Evolutionary conservation across 305 asterid genomes (phyloP).

Genomic region (Andrographis paniculata): DNA sequence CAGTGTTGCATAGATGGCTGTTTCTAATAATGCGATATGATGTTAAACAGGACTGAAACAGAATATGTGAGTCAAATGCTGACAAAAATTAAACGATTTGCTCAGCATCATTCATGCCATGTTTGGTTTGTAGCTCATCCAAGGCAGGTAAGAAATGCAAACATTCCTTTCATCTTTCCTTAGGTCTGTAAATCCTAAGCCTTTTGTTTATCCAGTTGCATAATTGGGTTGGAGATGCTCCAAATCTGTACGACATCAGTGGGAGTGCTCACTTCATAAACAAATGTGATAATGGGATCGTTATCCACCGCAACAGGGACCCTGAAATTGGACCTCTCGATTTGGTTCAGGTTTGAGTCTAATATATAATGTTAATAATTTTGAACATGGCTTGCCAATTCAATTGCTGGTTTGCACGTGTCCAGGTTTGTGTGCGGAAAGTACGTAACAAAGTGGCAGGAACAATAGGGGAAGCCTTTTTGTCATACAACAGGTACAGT

Average conservation of each 20-base stretch:
- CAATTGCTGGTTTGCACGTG: not conserved
- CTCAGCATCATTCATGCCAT: slow-evolving; percentile 91
- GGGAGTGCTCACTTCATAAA: slow-evolving; percentile 98
- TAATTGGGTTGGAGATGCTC: slow-evolving; percentile 81
- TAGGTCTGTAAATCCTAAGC: slow-evolving; percentile 17
- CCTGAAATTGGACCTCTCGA: slow-evolving; percentile 77
- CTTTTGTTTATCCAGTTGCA: slow-evolving; percentile 51
- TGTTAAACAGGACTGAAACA: slow-evolving; percentile 75
- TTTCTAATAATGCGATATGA: not conserved
- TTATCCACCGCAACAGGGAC: slow-evolving; percentile 86
- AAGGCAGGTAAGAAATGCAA: slow-evolving; percentile 54
- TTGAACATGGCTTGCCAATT: not conserved
- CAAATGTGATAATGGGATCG: slow-evolving; percentile 95
- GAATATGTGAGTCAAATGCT: slow-evolving; percentile 97
- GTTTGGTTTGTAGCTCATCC: slow-evolving; percentile 99
- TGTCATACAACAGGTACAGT: slow-evolving; percentile 57
- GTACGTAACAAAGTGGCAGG: slow-evolving; percentile 92
- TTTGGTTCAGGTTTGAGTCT: slow-evolving; percentile 66
- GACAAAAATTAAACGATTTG: slow-evolving; percentile 84
- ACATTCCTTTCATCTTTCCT: slow-evolving; percentile 3
- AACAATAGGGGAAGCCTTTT: slow-evolving; percentile 77
- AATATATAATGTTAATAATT: slow-evolving; percentile 1
- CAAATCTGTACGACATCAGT: slow-evolving; percentile 85
- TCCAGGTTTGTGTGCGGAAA: slow-evolving; percentile 81
- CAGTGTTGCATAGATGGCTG: not conserved